Base-by-base conservation (phyloP, 345 rosid species). In the Abelmoschus esculentus region DNA sequence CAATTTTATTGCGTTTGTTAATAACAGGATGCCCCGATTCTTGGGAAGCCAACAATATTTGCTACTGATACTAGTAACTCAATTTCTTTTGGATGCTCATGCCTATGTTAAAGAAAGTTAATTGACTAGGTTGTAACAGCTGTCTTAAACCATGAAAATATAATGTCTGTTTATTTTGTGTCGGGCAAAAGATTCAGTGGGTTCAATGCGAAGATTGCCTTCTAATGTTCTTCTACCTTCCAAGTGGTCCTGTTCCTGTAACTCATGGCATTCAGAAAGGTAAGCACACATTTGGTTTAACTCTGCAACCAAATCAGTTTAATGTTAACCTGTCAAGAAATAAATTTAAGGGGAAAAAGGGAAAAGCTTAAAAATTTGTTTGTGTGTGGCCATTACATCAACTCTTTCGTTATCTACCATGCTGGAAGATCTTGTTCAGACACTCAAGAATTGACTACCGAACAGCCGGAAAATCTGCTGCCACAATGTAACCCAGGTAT, bases 21-120 rank as follows among this genome's bases (percentile, higher is more conserved):
- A 47, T 80, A 36, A 79, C 91, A 96, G 99, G 99, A 87, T 61
- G 90, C 89, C 36, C 99, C 99, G 59, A 63, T 92, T 49, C 83
- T 96, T 55, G 97, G 99, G 78, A 89, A 86, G 83, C 96, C 98
- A 57, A 83, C 85, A 61, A 76, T 87, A 59, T 75, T 80, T 77
- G 81, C 85, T 34, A 81, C 81, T 38, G 85, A 87, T 78, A 67
- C 67, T 67, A 63, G 99, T 95, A 90, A 83, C 74, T 75, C 66
- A 61, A 77, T 70, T 78, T 46, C 71, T 29, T 52, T 69, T 17
- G 36, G 19, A 67, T 72, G 59, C 66, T 72, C 19, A 31, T 17
- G 66, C 71, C 67, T 61, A 6, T 38, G 3, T 61, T 28, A 46
- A 28, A 49, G 12, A 18, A 11, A 56, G n/a, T 47, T 29, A 40